Conservation (phyloP, 2,329 filamentous ascomycete genomes). For the Apiospora arundinis region DNA sequence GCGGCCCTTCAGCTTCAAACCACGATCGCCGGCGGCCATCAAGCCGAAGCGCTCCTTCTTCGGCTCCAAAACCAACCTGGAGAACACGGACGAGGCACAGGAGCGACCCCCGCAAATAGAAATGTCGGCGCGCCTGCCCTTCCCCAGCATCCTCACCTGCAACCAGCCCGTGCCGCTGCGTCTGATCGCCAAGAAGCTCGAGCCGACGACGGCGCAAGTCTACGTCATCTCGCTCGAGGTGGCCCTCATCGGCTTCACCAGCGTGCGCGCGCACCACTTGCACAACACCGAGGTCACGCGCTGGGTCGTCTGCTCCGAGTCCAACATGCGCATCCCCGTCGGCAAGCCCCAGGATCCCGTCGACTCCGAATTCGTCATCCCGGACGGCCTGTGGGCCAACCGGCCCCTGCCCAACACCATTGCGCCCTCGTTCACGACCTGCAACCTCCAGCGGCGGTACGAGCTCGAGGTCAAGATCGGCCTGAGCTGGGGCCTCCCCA, state of each 20-base stretch:
- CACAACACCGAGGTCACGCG: conserved; percentile 71
- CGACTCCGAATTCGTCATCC: conserved; percentile 72
- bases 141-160: conserved; percentile 87
- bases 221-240: conserved; percentile 83
- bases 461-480: conserved; percentile 84
- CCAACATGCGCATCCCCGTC: conserved; percentile 75
- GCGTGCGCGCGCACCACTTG: conserved; percentile 79
- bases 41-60: conserved; percentile 67
- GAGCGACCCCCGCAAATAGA: conserved; percentile 74
- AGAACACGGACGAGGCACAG: conserved; percentile 33
- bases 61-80: conserved; percentile 39
- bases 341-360: conserved; percentile 63
- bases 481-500: conserved; percentile 68
- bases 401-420: conserved; percentile 82
- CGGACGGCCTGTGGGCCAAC: conserved; percentile 74
- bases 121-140: conserved; percentile 78
- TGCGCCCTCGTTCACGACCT: conserved; percentile 85
- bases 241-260: conserved; percentile 79
- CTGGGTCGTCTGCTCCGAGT: conserved; percentile 77
- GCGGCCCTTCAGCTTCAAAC: conserved; percentile 66
- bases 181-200: conserved; percentile 79
- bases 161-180: conserved; percentile 84
- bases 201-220: conserved; percentile 70
- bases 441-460: conserved; percentile 84
- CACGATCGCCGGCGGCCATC: conserved; percentile 42